Evolutionary conservation across 2,329 filamentous ascomycete species (phyloP).

Genomic region (Penicillium crustosum): DNA sequence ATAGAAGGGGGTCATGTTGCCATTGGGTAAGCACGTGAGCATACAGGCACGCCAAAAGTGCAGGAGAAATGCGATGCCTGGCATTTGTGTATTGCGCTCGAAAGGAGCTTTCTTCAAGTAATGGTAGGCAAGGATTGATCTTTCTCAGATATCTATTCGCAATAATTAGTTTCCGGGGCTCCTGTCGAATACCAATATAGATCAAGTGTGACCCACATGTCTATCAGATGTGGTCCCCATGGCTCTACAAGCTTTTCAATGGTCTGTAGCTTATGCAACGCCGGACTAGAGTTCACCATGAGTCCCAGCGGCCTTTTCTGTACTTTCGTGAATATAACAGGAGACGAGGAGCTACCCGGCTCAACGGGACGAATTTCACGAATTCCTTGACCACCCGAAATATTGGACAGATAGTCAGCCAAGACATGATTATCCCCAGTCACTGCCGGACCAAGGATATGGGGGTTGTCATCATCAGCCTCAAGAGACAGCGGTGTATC

Average conservation of each 20-base stretch:
- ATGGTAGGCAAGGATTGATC: slow-evolving; percentile 54
- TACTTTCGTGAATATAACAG: slow-evolving; percentile 22
- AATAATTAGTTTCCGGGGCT: not conserved
- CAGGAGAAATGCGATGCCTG: slow-evolving; percentile 51
- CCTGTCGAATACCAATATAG: not conserved
- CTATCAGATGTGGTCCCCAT: not conserved
- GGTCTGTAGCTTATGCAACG: slow-evolving; percentile 29
- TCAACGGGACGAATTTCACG: slow-evolving; percentile 22
- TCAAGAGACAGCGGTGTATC: slow-evolving; percentile 9
- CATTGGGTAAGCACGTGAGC: slow-evolving; percentile 55
- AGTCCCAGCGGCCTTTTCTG: slow-evolving; percentile 14
- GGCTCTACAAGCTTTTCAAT: slow-evolving; percentile 52
- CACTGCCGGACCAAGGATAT: slow-evolving; percentile 18
- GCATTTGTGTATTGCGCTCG: slow-evolving; percentile 41
- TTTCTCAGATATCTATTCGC: slow-evolving; percentile 50
- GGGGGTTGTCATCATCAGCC: slow-evolving; percentile 17
- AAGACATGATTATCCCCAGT: slow-evolving; percentile 52
- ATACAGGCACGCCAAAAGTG: slow-evolving; percentile 54
- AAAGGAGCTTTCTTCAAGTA: slow-evolving; percentile 54
- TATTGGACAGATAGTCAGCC: slow-evolving; percentile 51
- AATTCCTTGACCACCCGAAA: slow-evolving; percentile 20
- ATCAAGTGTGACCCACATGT: slow-evolving; percentile 2
- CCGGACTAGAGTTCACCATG: slow-evolving; percentile 1
- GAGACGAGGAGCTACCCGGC: slow-evolving; percentile 19
- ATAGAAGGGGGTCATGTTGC: slow-evolving; percentile 41